Evolutionary conservation across 345 rosid species (phyloP), one percentile per base, ranked within the genome.

Genomic region (Reutealis trisperma): DNA sequence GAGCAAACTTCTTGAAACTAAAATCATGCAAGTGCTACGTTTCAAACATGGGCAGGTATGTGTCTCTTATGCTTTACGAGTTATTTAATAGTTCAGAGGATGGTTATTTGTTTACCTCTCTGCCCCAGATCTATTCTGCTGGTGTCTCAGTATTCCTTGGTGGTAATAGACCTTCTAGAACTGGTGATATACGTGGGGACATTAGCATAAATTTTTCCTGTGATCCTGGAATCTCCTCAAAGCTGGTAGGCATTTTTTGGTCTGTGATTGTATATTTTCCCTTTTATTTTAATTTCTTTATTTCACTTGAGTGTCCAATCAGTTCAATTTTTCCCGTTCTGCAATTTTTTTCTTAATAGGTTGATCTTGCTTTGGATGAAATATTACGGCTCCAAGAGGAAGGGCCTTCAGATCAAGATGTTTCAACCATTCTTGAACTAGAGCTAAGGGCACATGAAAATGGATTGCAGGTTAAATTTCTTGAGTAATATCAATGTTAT

Each of bases 381-480:
- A 87, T 94, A 83, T 81, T 82, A 51, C 91, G 81, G 68, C 91
- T 94, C 80, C 97, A 90, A 83, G 89, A 85, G 83, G 92, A 93
- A 78, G 98, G 97, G 19, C 92, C 97, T 71, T 79, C 87, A 22
- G 90, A 87, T 63, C 85, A 90, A 83, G 97, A 92, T 83, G 83
- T 92, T 70, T 86, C 84, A 67, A 86, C 94, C 63, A 86, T 91
- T 76, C 91, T 94, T 63, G 97, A 92, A 89, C 90, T 94, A 34
- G 98, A 92, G 82, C 98, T 92, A 87, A 88, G 97, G 88, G 93
- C 96, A 79, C 92, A 92, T 76, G 98, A 94, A 84, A 92, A 90
- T 63, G 97, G 98, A 84, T 76, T 92, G 84, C 96, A 94, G 96
- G 98, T 90, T 57, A 67, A 70, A 65, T 69, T 64, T 71, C 49